phyloP scores from a whole-genome alignment of 768 basidiomycete genomes.

The Coprinellus micaceus region DNA sequence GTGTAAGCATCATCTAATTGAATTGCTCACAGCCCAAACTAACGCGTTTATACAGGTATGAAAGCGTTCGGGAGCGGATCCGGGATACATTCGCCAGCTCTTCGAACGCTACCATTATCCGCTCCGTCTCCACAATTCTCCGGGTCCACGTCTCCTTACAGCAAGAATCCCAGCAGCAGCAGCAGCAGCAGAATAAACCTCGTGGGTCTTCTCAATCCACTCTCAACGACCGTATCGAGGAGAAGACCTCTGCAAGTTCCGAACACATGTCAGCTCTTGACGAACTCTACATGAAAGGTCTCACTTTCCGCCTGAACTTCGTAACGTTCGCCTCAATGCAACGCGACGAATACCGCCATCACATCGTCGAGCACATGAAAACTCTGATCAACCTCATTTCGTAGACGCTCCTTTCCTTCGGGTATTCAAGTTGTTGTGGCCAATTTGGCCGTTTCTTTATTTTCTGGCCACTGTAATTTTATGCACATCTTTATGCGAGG shows the following conservation, averaged over 20 bases:
- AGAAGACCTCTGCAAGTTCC: conserved; percentile 39
- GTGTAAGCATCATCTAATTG: conserved; percentile 49
- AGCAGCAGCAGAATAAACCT: conserved; percentile 26
- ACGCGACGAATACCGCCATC: conserved; percentile 50
- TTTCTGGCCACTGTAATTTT: not conserved
- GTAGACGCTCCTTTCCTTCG: conserved; percentile 18
- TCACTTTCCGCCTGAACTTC: conserved; percentile 58
- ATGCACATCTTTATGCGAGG: not conserved
- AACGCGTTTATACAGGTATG: conserved; percentile 50
- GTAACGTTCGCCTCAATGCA: conserved; percentile 49
- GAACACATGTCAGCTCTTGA: conserved; percentile 63
- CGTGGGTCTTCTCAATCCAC: conserved; percentile 56
- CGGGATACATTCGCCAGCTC: conserved; percentile 68
- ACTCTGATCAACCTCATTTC: conserved; percentile 33
- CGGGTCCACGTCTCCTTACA: conserved; percentile 46
- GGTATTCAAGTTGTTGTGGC: no score
- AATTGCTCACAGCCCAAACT: conserved; percentile 11
- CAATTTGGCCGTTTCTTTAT: no score
- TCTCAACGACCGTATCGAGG: conserved; percentile 55
- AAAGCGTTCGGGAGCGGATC: conserved; percentile 70
- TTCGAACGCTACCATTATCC: conserved; percentile 67
- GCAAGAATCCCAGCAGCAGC: conserved; percentile 41
- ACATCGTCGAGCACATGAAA: conserved; percentile 75
- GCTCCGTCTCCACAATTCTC: conserved; percentile 72
- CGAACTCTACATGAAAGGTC: conserved; percentile 68